Evolutionary conservation across 805 yeast species (phyloP), one percentile per base, ranked within the genome.

Genomic region (Wickerhamiella occidentalis): DNA sequence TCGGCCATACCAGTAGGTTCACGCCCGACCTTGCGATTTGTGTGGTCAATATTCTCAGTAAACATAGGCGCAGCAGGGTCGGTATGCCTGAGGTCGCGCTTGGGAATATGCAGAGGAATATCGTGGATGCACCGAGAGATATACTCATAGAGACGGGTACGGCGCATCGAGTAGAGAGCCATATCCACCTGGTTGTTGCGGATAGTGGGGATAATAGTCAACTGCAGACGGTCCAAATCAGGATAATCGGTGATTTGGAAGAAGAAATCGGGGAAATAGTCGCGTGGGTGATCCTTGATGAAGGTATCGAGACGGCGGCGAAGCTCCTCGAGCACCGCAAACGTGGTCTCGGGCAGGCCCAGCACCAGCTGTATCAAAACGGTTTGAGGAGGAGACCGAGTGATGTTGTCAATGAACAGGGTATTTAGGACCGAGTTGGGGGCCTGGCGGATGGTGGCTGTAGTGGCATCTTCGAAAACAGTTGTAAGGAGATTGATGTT

Each of bases 341-440:
- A 40, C 1, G 64, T 59, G 2, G 71, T 68, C 29, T 65, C 69
- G 6, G 69, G 69, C 18, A 65, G 50, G 5, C 69, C 69, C 3
- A 65, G 54, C 3, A 46, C 50, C 8, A 65, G 52, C n/a, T 52
- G 51, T 40, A 58, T 52, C 9, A 49, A 50, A 13, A 58, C 52
- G 26, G 56, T 55, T 55, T 60, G 56, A 2, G 62, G 58, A 2
- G 63, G 62, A 7, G 72, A 64, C 18, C 72, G 58, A 17, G 62
- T 59, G 23, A 65, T 47, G 50, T 68, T 68, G 48, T 66, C 68
- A 40, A 68, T 61, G 60, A 66, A 68, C 19, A 60, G 55, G 4
- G 64, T 53, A 52, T 64, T 65, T n/a, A 68, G 59, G 17, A 60
- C 56, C 7, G 68, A 54, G 52, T 68, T 68, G 21, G 72, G 59